Base-by-base conservation (phyloP, 352 stramenopile species). In the Phytopythium helicoides region DNA sequence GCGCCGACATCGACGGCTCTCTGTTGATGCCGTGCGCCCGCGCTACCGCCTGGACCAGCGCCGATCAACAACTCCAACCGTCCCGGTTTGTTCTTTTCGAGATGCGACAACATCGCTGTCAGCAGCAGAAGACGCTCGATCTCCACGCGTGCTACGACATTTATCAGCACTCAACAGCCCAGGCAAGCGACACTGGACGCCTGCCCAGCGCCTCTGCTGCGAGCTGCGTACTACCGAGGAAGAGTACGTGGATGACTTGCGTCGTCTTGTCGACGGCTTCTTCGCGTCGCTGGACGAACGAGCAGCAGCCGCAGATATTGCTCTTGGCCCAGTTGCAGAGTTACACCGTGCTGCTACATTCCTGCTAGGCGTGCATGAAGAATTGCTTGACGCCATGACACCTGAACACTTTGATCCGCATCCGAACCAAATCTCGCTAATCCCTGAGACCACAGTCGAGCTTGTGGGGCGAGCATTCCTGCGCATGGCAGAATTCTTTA, bases 401-500 rank as follows among this genome's bases (percentile, higher is more conserved):
- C n/a, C n/a, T n/a, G n/a, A n/a, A n/a, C n/a, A n/a, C n/a, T n/a
- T n/a, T n/a, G n/a, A n/a, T n/a, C n/a, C 22, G 7, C 41, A 36
- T 25, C 41, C 41, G 22, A 48, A 48, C 23, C 41, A 48, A n/a
- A 14, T 2, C 15, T n/a, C n/a, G n/a, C n/a, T n/a, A n/a, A n/a
- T n/a, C n/a, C n/a, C n/a, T n/a, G n/a, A n/a, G n/a, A n/a, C n/a
- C n/a, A n/a, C n/a, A n/a, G n/a, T n/a, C n/a, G n/a, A n/a, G n/a
- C n/a, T n/a, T n/a, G n/a, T n/a, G n/a, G n/a, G n/a, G n/a, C n/a
- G 14, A 5, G 73, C 73, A 0, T 84, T 87, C 52, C 52, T 63
- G 9, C 55, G 52, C 36, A 84, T 63, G 1, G 66, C 84, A 50
- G 71, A 83, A 51, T 85, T 76, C 60, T 83, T 87, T 71, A 87